Percentiles rank a stretch among this genome's conserved stretches.
These are phyloP conservation scores for Xylaria sp. DNA, from an alignment of 2,329 filamentous ascomycete species.

Conservation along the genomic window DNA sequence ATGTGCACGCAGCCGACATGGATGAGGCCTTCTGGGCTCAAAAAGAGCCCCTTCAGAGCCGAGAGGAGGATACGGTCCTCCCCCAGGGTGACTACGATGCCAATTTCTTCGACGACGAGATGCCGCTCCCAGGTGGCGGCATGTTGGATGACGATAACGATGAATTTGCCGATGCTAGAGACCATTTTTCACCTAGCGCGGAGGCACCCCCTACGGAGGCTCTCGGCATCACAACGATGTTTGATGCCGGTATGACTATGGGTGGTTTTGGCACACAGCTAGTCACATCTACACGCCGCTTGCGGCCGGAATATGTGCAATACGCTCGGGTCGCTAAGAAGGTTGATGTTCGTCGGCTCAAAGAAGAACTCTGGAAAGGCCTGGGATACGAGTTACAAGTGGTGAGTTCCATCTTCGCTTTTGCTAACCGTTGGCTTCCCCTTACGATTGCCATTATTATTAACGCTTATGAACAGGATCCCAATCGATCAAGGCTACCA, in stretches of 20 bases:
- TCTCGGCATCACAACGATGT: slow-evolving; percentile 61
- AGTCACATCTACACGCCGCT: slow-evolving; percentile 71
- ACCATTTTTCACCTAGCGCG: slow-evolving; percentile 77
- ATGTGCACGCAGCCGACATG: slow-evolving; percentile 78
- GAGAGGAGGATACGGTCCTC: slow-evolving; percentile 66
- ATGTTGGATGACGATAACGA: slow-evolving; percentile 74
- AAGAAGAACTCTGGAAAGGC: slow-evolving; percentile 77
- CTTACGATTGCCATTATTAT: slow-evolving; percentile 6
- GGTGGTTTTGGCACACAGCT: slow-evolving; percentile 72
- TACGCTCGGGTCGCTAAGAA: slow-evolving; percentile 78
- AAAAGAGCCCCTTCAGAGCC: slow-evolving; percentile 63
- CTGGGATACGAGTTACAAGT: slow-evolving; percentile 67
- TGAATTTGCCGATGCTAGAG: slow-evolving; percentile 83
- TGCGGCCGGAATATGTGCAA: slow-evolving; percentile 75
- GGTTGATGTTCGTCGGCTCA: slow-evolving; percentile 74
- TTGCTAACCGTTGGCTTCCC: slow-evolving; percentile 7
- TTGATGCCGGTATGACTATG: slow-evolving; percentile 63
- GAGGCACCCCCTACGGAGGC: slow-evolving; percentile 61
- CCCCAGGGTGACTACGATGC: slow-evolving; percentile 89
- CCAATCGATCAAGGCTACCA: slow-evolving; percentile 47
- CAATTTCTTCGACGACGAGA: slow-evolving; percentile 93
- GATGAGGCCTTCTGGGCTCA: slow-evolving; percentile 97
- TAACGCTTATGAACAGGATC: slow-evolving; percentile 41
- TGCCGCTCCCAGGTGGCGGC: slow-evolving; percentile 72
- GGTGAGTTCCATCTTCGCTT: slow-evolving; percentile 54